A percentile compares a stretch with the other conserved stretches of the same genome.
phyloP scores from a whole-genome alignment of 1,139 yeast genomes.

The Blastobotrys raffinosifermentans region DNA sequence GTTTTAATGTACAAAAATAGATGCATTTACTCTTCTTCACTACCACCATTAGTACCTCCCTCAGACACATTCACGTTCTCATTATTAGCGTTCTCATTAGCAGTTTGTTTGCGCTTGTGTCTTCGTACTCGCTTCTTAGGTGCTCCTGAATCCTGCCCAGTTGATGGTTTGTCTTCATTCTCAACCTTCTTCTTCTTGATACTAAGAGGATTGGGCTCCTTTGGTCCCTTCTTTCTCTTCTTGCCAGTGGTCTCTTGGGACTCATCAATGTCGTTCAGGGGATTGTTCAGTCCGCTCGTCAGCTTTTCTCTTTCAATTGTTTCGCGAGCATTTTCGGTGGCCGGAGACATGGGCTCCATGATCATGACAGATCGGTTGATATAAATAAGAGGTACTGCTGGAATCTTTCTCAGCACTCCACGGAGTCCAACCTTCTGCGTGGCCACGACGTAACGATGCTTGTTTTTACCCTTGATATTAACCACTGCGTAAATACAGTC shows the following conservation, averaged over 20 bases:
- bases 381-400: slow-evolving; percentile 86
- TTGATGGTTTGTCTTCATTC: background rate
- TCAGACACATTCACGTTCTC: too few species aligned
- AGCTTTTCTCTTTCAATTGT: slow-evolving; percentile 60
- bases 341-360: slow-evolving; percentile 85
- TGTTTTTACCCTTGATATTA: slow-evolving; percentile 66
- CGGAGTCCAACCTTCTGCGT: slow-evolving; percentile 71
- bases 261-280: slow-evolving; percentile 24
- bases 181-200: slow-evolving; percentile 46
- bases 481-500: slow-evolving; percentile 76
- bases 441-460: slow-evolving; percentile 86
- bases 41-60: too few species aligned
- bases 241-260: slow-evolving; percentile 23
- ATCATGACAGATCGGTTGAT: slow-evolving; percentile 91
- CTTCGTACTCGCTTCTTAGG: slow-evolving; percentile 10
- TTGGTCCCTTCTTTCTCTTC: slow-evolving; percentile 63
- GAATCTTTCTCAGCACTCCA: slow-evolving; percentile 59
- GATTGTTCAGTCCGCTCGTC: slow-evolving; percentile 64
- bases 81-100: too few species aligned
- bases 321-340: slow-evolving; percentile 52
- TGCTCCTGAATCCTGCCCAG: background rate
- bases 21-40: too few species aligned
- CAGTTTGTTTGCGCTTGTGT: slow-evolving; percentile 12
- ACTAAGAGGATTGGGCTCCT: slow-evolving; percentile 79
- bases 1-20: too few species aligned